These are phyloP conservation scores for Russula compacta DNA, from an alignment of 768 basidiomycete genomes.

Conservation along the genomic window DNA sequence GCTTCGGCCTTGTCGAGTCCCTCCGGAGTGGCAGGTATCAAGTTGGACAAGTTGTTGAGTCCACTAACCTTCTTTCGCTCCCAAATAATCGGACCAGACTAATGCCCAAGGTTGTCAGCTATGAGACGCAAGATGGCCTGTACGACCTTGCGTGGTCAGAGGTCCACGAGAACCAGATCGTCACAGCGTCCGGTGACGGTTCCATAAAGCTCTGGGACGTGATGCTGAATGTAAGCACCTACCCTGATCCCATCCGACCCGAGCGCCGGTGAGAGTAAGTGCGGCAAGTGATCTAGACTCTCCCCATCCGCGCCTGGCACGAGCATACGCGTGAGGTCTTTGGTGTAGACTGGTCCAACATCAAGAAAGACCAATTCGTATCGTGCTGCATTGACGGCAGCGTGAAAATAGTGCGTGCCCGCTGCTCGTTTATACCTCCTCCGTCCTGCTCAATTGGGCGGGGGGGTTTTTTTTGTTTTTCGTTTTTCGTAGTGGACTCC, in stretches of 20 bases:
- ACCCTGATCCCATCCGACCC: neutral
- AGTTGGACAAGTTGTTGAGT: slow-evolving; percentile 67
- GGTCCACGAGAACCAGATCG: slow-evolving; percentile 86
- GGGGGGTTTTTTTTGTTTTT: too few species aligned
- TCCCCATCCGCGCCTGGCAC: slow-evolving; percentile 86
- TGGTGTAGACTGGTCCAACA: slow-evolving; percentile 92
- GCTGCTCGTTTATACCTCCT: neutral
- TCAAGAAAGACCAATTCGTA: slow-evolving; percentile 78
- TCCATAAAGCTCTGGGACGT: slow-evolving; percentile 88
- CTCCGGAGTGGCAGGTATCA: slow-evolving; percentile 35
- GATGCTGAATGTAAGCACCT: slow-evolving; percentile 57
- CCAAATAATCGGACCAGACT: slow-evolving; percentile 10
- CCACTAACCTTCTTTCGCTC: neutral
- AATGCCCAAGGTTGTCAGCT: slow-evolving; percentile 46
- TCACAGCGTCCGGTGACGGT: slow-evolving; percentile 84
- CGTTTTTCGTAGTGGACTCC: slow-evolving; percentile 74
- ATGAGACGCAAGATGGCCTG: slow-evolving; percentile 82
- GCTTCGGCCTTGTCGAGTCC: slow-evolving; percentile 44
- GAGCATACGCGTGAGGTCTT: slow-evolving; percentile 92
- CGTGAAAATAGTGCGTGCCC: slow-evolving; percentile 66
- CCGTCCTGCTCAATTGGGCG: neutral
- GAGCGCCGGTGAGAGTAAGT: slow-evolving; percentile 25
- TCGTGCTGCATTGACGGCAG: slow-evolving; percentile 91
- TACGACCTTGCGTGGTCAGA: slow-evolving; percentile 96
- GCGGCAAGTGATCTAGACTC: slow-evolving; percentile 47